These are phyloP conservation scores for Wickerhamiella azyma DNA, from an alignment of 805 yeast genomes.

Conservation along the genomic window DNA sequence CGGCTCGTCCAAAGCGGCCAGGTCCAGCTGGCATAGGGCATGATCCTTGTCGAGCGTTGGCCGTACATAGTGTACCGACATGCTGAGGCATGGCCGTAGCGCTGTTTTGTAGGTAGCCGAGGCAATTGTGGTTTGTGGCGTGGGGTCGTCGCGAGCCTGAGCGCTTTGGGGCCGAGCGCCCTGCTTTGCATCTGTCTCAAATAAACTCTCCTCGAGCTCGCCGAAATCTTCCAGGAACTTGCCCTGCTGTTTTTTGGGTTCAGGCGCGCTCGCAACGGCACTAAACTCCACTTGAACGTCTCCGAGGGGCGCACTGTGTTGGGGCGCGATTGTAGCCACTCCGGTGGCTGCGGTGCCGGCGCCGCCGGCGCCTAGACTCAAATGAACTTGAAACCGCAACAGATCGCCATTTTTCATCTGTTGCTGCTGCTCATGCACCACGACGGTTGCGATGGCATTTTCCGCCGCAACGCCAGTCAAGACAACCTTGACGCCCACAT, in stretches of 20 bases:
- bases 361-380: no score
- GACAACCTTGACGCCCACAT: neutral
- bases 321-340: no score
- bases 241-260: neutral
- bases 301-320: neutral
- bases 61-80: slow-evolving; percentile 17
- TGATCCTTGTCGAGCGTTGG: slow-evolving; percentile 19
- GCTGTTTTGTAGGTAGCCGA: slow-evolving; percentile 11
- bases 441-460: no score
- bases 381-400: no score
- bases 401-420: no score
- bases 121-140: slow-evolving; percentile 9
- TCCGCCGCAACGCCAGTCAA: no score
- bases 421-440: no score
- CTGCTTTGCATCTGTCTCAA: no score
- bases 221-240: neutral
- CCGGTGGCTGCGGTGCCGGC: no score
- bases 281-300: neutral
- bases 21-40: slow-evolving; percentile 18
- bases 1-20: slow-evolving; percentile 9
- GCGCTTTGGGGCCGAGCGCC: neutral
- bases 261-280: neutral
- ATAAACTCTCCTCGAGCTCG: no score
- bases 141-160: neutral
- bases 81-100: slow-evolving; percentile 15